Conservation (phyloP, 495 filamentous ascomycete species). For the Penicillium mononematosum region DNA sequence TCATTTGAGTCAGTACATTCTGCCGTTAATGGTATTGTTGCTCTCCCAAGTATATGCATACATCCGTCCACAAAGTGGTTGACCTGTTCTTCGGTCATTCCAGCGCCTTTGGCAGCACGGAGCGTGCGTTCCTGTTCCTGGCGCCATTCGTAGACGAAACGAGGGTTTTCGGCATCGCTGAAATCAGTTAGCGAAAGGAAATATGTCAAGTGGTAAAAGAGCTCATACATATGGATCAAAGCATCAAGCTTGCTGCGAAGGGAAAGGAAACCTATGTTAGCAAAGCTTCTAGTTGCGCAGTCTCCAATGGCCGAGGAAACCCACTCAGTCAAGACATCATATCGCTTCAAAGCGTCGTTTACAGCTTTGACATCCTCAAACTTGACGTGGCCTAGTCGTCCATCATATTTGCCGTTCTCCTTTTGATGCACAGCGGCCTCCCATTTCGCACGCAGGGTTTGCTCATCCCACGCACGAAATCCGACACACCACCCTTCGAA, state of each 20-base stretch:
- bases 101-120: slow-evolving; percentile 60
- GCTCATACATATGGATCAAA: slow-evolving; percentile 74
- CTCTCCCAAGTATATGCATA: slow-evolving; percentile 32
- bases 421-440: slow-evolving; percentile 48
- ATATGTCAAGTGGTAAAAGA: not conserved
- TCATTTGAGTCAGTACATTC: slow-evolving; percentile 7
- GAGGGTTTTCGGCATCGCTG: slow-evolving; percentile 71
- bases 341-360: slow-evolving; percentile 65
- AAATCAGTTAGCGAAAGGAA: slow-evolving; percentile 8
- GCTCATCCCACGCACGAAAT: slow-evolving; percentile 63
- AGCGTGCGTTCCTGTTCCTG: slow-evolving; percentile 75
- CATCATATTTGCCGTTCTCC: slow-evolving; percentile 41
- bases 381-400: slow-evolving; percentile 55
- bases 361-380: slow-evolving; percentile 69
- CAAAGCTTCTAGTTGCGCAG: not conserved
- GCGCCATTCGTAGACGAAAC: slow-evolving; percentile 87
- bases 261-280: slow-evolving; percentile 13
- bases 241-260: slow-evolving; percentile 62
- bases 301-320: slow-evolving; percentile 18
- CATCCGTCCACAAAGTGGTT: slow-evolving; percentile 66
- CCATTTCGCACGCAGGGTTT: slow-evolving; percentile 58
- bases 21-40: not conserved
- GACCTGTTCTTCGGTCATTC: slow-evolving; percentile 76
- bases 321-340: slow-evolving; percentile 70
- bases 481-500: slow-evolving; percentile 94